Evolutionary conservation across 768 basidiomycete species (phyloP).

Genomic region (Calocera cornea): DNA sequence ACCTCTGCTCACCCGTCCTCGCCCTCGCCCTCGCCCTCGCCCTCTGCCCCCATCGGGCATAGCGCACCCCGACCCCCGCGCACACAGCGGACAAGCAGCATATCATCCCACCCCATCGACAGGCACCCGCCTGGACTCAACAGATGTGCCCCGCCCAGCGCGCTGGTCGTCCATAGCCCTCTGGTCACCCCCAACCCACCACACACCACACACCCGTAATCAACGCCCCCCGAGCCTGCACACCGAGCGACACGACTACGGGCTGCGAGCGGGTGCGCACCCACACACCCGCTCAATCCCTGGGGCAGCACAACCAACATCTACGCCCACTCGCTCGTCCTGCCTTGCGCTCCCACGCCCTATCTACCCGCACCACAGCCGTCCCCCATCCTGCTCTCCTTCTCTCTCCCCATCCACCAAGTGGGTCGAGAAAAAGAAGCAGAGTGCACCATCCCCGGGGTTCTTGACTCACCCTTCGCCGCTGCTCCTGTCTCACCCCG

Average conservation of each 20-base stretch:
- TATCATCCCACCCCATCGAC: too few species aligned
- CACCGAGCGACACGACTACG: too few species aligned
- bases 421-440: neutral
- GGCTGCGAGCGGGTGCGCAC: too few species aligned
- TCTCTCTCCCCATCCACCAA: neutral
- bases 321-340: neutral
- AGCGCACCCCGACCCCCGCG: neutral
- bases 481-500: neutral
- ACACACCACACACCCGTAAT: neutral
- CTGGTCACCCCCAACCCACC: neutral
- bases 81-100: neutral
- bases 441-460: neutral
- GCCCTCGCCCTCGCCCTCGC: neutral
- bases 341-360: too few species aligned
- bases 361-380: neutral
- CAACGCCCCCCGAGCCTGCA: too few species aligned
- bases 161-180: neutral
- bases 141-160: slow-evolving; percentile 1
- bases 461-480: neutral
- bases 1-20: too few species aligned
- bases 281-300: neutral
- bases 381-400: neutral
- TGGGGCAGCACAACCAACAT: neutral
- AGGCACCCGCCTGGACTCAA: neutral
- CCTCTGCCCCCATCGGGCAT: neutral